A percentile compares a stretch with the other conserved stretches of the same genome.
phyloP scores from a whole-genome alignment of 139 green algal genomes.

The Chlamydomonas schloesseri region DNA sequence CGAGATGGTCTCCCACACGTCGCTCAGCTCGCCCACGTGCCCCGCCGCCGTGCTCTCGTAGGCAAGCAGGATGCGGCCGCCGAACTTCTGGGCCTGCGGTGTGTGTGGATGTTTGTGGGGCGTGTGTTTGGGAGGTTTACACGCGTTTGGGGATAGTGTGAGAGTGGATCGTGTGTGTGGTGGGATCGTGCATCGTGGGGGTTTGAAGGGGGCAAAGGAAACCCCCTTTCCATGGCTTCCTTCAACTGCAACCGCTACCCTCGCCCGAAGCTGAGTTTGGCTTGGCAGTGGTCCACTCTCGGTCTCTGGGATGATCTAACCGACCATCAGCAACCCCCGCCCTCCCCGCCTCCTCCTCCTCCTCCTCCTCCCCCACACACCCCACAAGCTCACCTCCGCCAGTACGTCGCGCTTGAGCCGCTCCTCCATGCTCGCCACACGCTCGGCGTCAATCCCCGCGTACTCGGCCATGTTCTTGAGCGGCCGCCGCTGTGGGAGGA shows the following conservation, averaged over 20 bases:
- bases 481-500: conserved; percentile 59
- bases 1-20: conserved; percentile 75
- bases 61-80: conserved; percentile 84
- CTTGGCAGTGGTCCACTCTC: too few species aligned
- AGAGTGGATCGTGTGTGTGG: not conserved
- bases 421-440: conserved; percentile 93
- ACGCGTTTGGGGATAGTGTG: not conserved
- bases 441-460: conserved; percentile 83
- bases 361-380: not conserved
- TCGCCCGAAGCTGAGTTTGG: too few species aligned
- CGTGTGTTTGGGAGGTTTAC: not conserved
- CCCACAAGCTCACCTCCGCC: conserved; percentile 68
- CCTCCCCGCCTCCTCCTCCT: not conserved
- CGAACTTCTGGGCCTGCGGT: conserved; percentile 57
- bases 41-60: conserved; percentile 67
- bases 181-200: too few species aligned
- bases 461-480: conserved; percentile 98
- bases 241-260: too few species aligned
- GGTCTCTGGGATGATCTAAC: too few species aligned
- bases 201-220: too few species aligned
- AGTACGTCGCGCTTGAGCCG: conserved; percentile 91
- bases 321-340: not conserved
- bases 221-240: too few species aligned
- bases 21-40: conserved; percentile 50
- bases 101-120: too few species aligned